Base-by-base conservation (phyloP, 495 filamentous ascomycete genomes). In the Sporormia fimetaria region DNA sequence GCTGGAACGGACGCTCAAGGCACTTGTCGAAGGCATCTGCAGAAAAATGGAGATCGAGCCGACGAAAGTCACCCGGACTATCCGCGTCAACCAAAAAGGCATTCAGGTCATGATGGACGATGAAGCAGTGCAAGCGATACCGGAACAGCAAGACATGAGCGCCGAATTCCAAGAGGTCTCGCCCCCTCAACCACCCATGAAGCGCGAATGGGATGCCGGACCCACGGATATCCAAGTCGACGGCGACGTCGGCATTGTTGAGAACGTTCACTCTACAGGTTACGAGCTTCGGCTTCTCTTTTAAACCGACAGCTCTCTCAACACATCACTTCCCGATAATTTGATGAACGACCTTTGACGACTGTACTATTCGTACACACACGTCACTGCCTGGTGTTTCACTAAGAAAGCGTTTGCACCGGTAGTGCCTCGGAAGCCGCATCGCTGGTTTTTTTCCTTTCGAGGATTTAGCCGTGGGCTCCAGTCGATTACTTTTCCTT, bases 91-190 rank as follows among this genome's bases (percentile, higher is more conserved):
- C 17, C 62, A 71, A 16, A 73, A 74, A 40, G 85, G 87, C 0
- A 58, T 95, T 3, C 74, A 81, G 48, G 78, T 98, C 31, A 76
- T 87, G 57, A 69, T 96, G 37, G 90, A 98, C 57, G 83, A 98
- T 46, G 86, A 94, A 33, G 77, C 90, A 21, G 76, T 98, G 14
- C 72, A 72, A n/a, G 80, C 87, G 57, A 67, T 96, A 11, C 69
- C 77, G 0, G 90, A 98, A 62, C 86, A 87, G 6, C 84, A 95
- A 55, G 88, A 94, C 53, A 87, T 98, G 78, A 69, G 71, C 21
- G 73, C 71, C 37, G 76, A 80, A 51, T 69, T 80, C 48, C 58
- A 57, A 29, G 67, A 75, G 47, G 47, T 60, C 27, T 47, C 55
- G 14, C 40, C 60, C 6, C 35, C 33, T 16, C 27, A n/a, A 21